Evolutionary conservation across 805 yeast species (phyloP).

Genomic region (Yamadazyma phyllophila): DNA sequence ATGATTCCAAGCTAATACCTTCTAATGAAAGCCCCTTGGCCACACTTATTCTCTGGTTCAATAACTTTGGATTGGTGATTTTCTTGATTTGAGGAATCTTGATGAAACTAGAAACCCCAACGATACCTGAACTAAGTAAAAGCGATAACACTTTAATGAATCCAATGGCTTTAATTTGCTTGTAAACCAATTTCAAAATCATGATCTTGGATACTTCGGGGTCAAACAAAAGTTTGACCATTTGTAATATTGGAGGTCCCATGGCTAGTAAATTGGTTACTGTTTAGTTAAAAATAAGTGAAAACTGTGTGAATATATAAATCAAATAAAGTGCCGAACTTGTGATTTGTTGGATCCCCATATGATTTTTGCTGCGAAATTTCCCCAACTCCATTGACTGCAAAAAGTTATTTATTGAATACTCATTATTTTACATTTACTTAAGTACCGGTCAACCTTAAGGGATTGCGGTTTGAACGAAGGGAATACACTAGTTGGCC

Average conservation of each 20-base stretch:
- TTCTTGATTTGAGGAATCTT: conserved; percentile 42
- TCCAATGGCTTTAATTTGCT: conserved; percentile 34
- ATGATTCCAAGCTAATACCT: conserved; percentile 35
- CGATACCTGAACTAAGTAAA: conserved; percentile 31
- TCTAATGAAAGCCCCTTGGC: conserved; percentile 38
- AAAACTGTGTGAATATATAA: background rate
- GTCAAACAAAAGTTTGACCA: conserved; percentile 34
- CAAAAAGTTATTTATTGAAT: background rate
- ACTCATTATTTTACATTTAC: background rate
- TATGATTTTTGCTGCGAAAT: conserved; percentile 9
- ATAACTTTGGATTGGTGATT: conserved; percentile 26
- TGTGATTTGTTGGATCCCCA: conserved; percentile 4
- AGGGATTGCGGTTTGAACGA: no score
- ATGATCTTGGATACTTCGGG: conserved; percentile 40
- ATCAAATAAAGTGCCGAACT: background rate
- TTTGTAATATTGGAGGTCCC: conserved; percentile 27
- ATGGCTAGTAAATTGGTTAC: conserved; percentile 6
- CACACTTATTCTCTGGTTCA: conserved; percentile 26
- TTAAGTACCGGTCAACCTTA: background rate
- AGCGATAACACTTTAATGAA: conserved; percentile 32
- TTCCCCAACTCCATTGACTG: background rate
- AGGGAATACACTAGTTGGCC: conserved; percentile 2
- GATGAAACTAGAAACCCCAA: conserved; percentile 37
- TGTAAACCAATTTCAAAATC: conserved; percentile 35
- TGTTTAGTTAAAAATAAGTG: no score